phyloP scores from a whole-genome alignment of 2,329 filamentous ascomycete genomes.

The Colletotrichum noveboracense region DNA sequence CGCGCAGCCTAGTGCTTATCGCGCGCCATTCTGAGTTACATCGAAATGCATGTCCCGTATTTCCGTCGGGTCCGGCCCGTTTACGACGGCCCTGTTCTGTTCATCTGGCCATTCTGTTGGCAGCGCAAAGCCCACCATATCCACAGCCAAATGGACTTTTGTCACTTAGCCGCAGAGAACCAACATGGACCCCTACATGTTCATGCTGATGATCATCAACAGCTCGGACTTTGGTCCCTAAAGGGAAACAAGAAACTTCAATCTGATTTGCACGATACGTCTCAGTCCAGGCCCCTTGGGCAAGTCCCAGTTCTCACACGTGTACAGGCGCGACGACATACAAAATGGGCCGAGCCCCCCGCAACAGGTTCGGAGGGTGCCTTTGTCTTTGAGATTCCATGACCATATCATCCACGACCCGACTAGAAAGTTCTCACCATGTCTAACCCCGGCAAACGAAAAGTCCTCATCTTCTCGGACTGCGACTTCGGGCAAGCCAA shows the following conservation, averaged over 20 bases:
- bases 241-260: neutral
- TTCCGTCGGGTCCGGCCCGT: neutral
- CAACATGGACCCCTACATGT: neutral
- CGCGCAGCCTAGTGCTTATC: neutral
- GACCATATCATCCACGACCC: neutral
- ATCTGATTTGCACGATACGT: neutral
- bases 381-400: neutral
- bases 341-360: neutral
- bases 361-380: neutral
- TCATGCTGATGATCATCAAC: neutral
- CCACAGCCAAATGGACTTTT: neutral
- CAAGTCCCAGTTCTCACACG: neutral
- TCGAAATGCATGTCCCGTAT: neutral
- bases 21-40: neutral
- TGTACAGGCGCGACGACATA: neutral
- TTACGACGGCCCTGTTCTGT: neutral
- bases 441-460: neutral
- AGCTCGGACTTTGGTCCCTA: neutral
- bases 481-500: slow-evolving; percentile 53
- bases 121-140: neutral
- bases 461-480: slow-evolving; percentile 48
- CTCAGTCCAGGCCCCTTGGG: neutral
- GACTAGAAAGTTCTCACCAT: neutral
- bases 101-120: neutral
- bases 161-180: neutral